phyloP scores from a whole-genome alignment of 805 yeast genomes.

The Kodamaea sagamina region DNA sequence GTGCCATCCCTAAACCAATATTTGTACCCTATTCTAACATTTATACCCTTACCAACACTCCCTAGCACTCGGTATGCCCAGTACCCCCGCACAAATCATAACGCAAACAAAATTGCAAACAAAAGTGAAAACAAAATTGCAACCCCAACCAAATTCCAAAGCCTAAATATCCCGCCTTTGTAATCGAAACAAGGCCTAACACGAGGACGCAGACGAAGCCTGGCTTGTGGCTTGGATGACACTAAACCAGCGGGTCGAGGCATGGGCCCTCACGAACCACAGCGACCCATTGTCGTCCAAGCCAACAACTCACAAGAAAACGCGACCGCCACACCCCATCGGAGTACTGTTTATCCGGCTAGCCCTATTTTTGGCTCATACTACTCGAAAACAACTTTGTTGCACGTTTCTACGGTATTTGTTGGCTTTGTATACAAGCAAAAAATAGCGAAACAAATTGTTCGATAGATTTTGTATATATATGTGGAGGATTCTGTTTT shows the following conservation, averaged over 20 bases:
- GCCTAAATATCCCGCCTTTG: slow-evolving; percentile 4
- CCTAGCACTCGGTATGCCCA: no score
- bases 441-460: slow-evolving; percentile 5
- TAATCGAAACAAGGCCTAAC: background rate
- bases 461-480: slow-evolving; percentile 3
- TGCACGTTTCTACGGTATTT: slow-evolving; percentile 2
- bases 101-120: no score
- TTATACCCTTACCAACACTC: no score
- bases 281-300: background rate
- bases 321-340: background rate
- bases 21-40: no score
- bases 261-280: background rate
- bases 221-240: background rate
- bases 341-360: slow-evolving; percentile 3
- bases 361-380: slow-evolving; percentile 3
- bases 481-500: background rate
- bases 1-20: no score
- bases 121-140: no score
- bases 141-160: background rate
- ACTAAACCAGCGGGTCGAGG: background rate
- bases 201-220: background rate
- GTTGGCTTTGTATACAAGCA: slow-evolving; percentile 8
- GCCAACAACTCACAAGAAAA: no score
- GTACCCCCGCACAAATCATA: no score
- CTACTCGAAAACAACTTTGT: slow-evolving; percentile 4